Conservation (phyloP, 805 yeast genomes). For the Wickerhamomyces subpelliculosus region DNA sequence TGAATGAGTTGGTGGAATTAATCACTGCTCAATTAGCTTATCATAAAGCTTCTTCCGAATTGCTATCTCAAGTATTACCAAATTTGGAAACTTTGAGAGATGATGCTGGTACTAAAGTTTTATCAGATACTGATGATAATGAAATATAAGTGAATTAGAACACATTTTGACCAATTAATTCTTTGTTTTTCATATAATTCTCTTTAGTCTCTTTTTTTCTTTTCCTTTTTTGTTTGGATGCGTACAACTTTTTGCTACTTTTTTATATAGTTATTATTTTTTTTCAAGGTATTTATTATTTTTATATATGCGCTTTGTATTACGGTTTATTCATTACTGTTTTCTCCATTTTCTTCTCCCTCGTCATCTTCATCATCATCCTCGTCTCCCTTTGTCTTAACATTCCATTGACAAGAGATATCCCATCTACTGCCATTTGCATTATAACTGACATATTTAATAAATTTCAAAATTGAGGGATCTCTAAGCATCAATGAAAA, state of each 20-base stretch:
- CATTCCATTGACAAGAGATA: conserved; percentile 71
- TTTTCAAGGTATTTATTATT: not conserved
- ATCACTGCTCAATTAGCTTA: conserved; percentile 75
- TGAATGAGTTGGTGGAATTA: conserved; percentile 60
- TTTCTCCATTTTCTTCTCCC: conserved; percentile 6
- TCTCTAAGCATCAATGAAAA: conserved; percentile 76
- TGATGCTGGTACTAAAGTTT: conserved; percentile 30
- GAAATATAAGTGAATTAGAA: conserved; percentile 11
- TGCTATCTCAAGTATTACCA: conserved; percentile 57
- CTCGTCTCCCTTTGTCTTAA: conserved; percentile 40
- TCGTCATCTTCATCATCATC: conserved; percentile 26
- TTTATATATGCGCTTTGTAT: not conserved
- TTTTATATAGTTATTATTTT: not conserved
- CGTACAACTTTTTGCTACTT: not conserved
- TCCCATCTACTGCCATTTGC: conserved; percentile 96
- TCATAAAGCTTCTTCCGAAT: conserved; percentile 67
- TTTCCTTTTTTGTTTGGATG: no score
- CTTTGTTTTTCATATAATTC: no score
- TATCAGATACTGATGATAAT: conserved; percentile 20
- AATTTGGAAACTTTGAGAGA: conserved; percentile 56
- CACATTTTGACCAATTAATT: not conserved
- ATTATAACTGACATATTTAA: conserved; percentile 81
- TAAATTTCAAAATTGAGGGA: conserved; percentile 78
- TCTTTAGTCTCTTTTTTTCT: not conserved
- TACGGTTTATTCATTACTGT: not conserved